A percentile compares a stretch with the other conserved stretches of the same genome.
Conservation (phyloP, 2,329 filamentous ascomycete genomes). For the Coniella vitis region DNA sequence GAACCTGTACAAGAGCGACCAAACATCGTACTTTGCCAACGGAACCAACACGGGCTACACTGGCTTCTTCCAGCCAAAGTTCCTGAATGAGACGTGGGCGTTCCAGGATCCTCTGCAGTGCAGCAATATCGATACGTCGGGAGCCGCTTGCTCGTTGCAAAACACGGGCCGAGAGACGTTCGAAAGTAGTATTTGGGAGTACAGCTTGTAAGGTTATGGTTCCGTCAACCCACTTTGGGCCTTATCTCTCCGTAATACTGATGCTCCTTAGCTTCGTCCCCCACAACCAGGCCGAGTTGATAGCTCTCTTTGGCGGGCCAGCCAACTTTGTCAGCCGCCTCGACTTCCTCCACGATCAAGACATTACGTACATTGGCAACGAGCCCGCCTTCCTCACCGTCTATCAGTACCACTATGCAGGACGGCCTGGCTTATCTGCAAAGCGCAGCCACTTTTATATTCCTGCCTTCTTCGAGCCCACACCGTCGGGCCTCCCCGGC, state of each 20-base stretch:
- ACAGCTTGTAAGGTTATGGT: slow-evolving; percentile 50
- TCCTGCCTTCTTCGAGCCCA: slow-evolving; percentile 54
- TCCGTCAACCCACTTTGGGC: not conserved
- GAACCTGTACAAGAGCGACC: slow-evolving; percentile 56
- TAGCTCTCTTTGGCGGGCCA: slow-evolving; percentile 54
- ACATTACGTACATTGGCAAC: slow-evolving; percentile 55
- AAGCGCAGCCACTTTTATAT: slow-evolving; percentile 57
- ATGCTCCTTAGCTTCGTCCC: slow-evolving; percentile 38
- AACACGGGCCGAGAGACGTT: slow-evolving; percentile 61
- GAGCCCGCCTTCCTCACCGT: slow-evolving; percentile 54
- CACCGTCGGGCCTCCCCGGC: slow-evolving; percentile 54
- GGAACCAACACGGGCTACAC: slow-evolving; percentile 56
- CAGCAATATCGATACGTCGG: slow-evolving; percentile 44
- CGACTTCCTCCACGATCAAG: slow-evolving; percentile 56
- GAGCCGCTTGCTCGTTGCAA: slow-evolving; percentile 50
- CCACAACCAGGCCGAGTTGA: slow-evolving; percentile 46
- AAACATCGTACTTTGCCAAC: slow-evolving; percentile 41
- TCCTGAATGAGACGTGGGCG: slow-evolving; percentile 60
- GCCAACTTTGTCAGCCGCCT: slow-evolving; percentile 51
- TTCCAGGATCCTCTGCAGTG: slow-evolving; percentile 63
- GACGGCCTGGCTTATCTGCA: slow-evolving; percentile 50
- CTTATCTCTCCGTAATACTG: not conserved
- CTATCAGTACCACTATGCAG: slow-evolving; percentile 65
- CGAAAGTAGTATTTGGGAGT: slow-evolving; percentile 66
- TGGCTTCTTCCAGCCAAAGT: slow-evolving; percentile 66